Evolutionary conservation across 352 stramenopile species (phyloP).

Genomic region (Phytopythium delawarense): DNA sequence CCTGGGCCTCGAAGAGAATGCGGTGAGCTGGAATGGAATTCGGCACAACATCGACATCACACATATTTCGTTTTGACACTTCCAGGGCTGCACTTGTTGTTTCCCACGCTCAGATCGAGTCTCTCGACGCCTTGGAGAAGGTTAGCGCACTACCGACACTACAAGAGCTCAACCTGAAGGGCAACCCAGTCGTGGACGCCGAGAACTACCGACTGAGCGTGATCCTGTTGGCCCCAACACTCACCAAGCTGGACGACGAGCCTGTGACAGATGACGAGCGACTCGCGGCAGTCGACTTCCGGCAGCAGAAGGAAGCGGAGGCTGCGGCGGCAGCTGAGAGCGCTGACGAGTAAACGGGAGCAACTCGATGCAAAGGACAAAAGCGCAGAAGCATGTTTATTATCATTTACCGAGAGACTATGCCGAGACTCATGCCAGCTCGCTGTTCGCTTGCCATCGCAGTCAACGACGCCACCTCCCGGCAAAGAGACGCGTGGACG

Average conservation of each 20-base stretch:
- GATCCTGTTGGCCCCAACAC: constrained; percentile 42
- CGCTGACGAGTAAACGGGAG: constrained; percentile 5
- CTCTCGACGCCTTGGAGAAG: constrained; percentile 38
- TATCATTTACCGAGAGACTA: constrained; percentile 19
- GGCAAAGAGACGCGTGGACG: not conserved
- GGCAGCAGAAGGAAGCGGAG: constrained; percentile 36
- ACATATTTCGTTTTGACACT: not conserved
- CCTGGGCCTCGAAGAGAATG: constrained; percentile 55
- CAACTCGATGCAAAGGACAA: not conserved
- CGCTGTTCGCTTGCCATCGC: not conserved
- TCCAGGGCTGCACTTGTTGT: not conserved
- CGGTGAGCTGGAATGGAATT: constrained; percentile 22
- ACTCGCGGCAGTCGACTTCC: constrained; percentile 51
- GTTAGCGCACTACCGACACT: constrained; percentile 40
- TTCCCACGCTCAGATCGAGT: constrained; percentile 36
- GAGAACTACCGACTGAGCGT: constrained; percentile 55
- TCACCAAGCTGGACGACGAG: constrained; percentile 60
- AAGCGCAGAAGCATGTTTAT: constrained; percentile 35
- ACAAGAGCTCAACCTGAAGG: constrained; percentile 38
- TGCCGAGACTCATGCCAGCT: not conserved
- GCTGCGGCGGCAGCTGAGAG: constrained; percentile 15
- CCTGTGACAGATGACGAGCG: constrained; percentile 57
- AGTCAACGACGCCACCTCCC: not conserved
- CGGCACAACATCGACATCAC: not conserved
- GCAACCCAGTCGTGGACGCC: constrained; percentile 47